Evolutionary conservation across 2,329 filamentous ascomycete genomes (phyloP), one percentile per base, ranked within the genome.

Genomic region (Fusarium sp.): DNA sequence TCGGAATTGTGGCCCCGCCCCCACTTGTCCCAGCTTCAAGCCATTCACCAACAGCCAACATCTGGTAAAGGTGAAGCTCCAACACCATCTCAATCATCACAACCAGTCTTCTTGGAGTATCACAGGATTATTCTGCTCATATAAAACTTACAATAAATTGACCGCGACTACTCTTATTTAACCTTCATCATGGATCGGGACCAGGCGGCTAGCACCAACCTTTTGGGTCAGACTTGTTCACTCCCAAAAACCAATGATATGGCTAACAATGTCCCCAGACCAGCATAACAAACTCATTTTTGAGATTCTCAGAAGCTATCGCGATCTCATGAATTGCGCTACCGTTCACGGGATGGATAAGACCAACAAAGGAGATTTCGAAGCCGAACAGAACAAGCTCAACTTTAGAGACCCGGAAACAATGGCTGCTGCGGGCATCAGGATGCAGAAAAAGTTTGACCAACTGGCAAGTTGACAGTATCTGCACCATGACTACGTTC

Each of bases 401-500:
- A 73, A 73, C 59, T 77, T 74, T 52, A 74, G 75, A 56, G 78
- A 76, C 52, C 77, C 78, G 0, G 75, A 79, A 48, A 73, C 76
- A 58, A 77, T 79, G 54, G 76, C 78, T 45, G 78, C 80, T 28
- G 73, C 76, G 5, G 76, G 78, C 39, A 76, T 81, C 28, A 77
- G 78, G 34, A 79, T 80, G 73, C 78, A 79, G 69, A 77, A 78
- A 67, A 78, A 80, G 48, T 81, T 81, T 45, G 78, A 81, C 52
- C 77, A 77, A 4, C 67, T 81, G 13, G 78, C 80, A 55, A 26
- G 71, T 53, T 34, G 1, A 22, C 19, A 26, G 12, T 28, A 19
- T 60, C n/a, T 15, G 10, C 22, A 7, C 7, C 6, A 13, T 9
- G 5, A 1, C 28, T 5, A 4, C 26, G 13, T 19, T 19, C 19